Evolutionary conservation across 768 basidiomycete species (phyloP), one percentile per base, ranked within the genome.

Genomic region (Termitomyces sp.): DNA sequence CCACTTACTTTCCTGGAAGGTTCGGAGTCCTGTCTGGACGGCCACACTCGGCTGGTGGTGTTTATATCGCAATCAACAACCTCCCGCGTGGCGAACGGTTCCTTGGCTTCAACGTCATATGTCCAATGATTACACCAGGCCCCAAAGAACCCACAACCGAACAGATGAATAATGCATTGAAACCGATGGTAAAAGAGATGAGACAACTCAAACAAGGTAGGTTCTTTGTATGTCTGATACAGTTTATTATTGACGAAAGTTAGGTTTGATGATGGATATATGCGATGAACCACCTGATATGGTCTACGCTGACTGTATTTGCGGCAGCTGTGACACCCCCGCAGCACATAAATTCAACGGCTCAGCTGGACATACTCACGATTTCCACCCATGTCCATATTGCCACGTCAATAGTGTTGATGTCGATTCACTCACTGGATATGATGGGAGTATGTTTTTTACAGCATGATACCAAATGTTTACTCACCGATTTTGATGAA

Each of bases 181-280:
- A 64, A 36, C 68, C 68, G 4, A 3, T 59, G 3, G 33, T 57
- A 2, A 20, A 42, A 6, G 71, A 71, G 30, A 4, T 71, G 1
- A 26, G 27, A 14, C 24, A 54, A 20, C 57, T 71, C 14, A 65
- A 71, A 37, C 58, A 61, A 34, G 67, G 69, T 70, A 36, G 47
- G 59, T 55, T 55, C 12, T 37, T 16, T 37, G 20, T 9, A 20
- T 20, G 3, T 42, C 4, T 22, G 10, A 42, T 42, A 42, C n/a
- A n/a, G n/a, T n/a, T 22, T 1, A 22, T 22, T 42, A 42, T 22
- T 20, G 9, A 42, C 14, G 3, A 16, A 37, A 1, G 5, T 22
- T 42, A 69, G 71, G 70, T 37, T 26, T 71, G 27, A 33, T 57
- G 30, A 71, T 71, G 67, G 62, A 68, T 8, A 65, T 72, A 6